Percentiles rank a stretch among this genome's conserved stretches.
Evolutionary conservation across 352 stramenopile species (phyloP).

Genomic region (Pythium aquatile): DNA sequence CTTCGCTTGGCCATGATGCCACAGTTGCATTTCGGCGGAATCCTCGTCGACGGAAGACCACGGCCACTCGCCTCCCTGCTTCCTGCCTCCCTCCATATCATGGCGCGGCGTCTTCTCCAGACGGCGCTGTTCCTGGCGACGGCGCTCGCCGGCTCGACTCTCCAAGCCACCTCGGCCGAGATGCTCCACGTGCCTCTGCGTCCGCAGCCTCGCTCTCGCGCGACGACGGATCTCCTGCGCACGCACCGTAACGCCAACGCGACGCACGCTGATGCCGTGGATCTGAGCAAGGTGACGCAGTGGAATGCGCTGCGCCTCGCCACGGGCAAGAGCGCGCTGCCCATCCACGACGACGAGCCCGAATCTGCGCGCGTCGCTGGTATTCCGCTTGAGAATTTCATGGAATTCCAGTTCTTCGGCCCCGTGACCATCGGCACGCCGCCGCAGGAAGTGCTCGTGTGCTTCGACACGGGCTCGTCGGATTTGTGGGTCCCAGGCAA

Average conservation of each 20-base stretch:
- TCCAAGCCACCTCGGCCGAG: neutral
- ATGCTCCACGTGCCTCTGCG: conserved; percentile 49
- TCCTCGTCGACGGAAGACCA: neutral
- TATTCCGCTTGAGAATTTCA: conserved; percentile 74
- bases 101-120: neutral
- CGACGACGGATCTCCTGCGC: conserved; percentile 34
- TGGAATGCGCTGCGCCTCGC: conserved; percentile 25
- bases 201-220: conserved; percentile 22
- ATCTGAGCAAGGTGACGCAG: conserved; percentile 21
- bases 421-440: conserved; percentile 61
- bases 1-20: neutral
- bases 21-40: neutral
- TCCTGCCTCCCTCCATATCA: neutral
- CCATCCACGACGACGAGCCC: conserved; percentile 17
- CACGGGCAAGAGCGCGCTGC: conserved; percentile 4
- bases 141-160: conserved; percentile 1
- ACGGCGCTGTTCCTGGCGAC: conserved; percentile 16
- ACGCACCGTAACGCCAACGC: conserved; percentile 30
- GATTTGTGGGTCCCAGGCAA: conserved; percentile 73
- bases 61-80: neutral
- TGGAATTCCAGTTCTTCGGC: conserved; percentile 85
- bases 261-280: neutral
- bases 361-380: conserved; percentile 34
- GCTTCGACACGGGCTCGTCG: conserved; percentile 81
- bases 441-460: conserved; percentile 70